Evolutionary conservation across 2,329 filamentous ascomycete genomes (phyloP), one percentile per base, ranked within the genome.

Genomic region (Colletotrichum sp.): DNA sequence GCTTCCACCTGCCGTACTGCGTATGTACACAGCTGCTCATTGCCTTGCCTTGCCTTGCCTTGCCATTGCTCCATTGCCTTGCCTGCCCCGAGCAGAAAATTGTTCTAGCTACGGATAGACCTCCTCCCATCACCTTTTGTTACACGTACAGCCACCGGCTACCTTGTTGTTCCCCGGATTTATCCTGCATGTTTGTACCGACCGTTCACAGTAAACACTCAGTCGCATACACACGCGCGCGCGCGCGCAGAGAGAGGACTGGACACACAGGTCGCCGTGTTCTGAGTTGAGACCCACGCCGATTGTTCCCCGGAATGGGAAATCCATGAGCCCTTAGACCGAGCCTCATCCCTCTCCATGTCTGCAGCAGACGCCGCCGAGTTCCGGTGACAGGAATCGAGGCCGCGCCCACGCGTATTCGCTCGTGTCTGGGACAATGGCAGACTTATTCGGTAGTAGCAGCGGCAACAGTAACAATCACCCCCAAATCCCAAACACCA

Each of bases 271-370:
- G 34, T 44, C 62, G 62, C 21, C n/a, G 21, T 44, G 44, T n/a
- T 52, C 28, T 8, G 34, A 60, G 32, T 9, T n/a, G 24, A 60
- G 74, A 68, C 74, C 74, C 70, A 76, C 74, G 71, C 71, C 70
- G 74, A 62, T 69, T 68, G 49, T 59, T 76, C 74, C 68, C 70
- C 71, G 74, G 64, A 74, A 76, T 39, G 70, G 74, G 74, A 64
- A 69, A 68, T 65, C 71, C 74, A 65, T 76, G 59, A 74, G 57
- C 63, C 64, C 73, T 73, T 65, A 68, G 70, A 39, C 68, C 26
- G 65, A 76, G 71, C 74, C 64, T 74, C 70, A 36, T 74, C 65
- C 57, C 39, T 76, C 59, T 76, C 74, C 64, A 76, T 74, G 74
- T 69, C 49, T 52, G 36, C 65, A 60, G 59, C 65, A 65, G 30